Evolutionary conservation across 805 yeast species (phyloP).

Genomic region (Lipomyces chichibuensis): DNA sequence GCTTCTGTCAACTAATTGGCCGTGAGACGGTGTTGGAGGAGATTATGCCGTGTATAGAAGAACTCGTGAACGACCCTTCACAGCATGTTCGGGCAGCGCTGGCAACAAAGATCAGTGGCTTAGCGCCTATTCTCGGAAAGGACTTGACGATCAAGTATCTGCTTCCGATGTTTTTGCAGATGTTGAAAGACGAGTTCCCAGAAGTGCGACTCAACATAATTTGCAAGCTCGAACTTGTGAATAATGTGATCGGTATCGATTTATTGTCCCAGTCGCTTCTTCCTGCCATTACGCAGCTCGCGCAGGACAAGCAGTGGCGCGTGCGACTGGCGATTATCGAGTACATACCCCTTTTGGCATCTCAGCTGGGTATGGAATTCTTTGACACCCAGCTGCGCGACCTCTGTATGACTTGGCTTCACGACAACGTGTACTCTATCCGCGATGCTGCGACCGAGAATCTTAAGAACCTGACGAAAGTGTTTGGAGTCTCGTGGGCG

Average conservation of each 20-base stretch:
- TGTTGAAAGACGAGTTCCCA: slow-evolving; percentile 96
- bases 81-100: slow-evolving; percentile 92
- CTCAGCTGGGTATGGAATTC: slow-evolving; percentile 89
- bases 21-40: slow-evolving; percentile 62
- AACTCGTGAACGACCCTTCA: slow-evolving; percentile 83
- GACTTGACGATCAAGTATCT: slow-evolving; percentile 76
- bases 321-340: slow-evolving; percentile 96
- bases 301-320: slow-evolving; percentile 97
- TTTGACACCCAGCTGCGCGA: slow-evolving; percentile 90
- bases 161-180: slow-evolving; percentile 83
- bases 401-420: slow-evolving; percentile 94
- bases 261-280: slow-evolving; percentile 80
- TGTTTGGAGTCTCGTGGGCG: slow-evolving; percentile 95
- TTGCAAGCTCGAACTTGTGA: slow-evolving; percentile 86
- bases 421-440: slow-evolving; percentile 96
- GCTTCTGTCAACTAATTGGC: slow-evolving; percentile 43
- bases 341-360: slow-evolving; percentile 91
- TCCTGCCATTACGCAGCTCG: slow-evolving; percentile 95
- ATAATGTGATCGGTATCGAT: slow-evolving; percentile 91
- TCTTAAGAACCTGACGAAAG: slow-evolving; percentile 74
- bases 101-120: slow-evolving; percentile 82
- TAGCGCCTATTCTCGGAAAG: slow-evolving; percentile 83
- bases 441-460: slow-evolving; percentile 94
- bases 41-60: slow-evolving; percentile 81
- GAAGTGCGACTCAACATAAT: slow-evolving; percentile 95